Conservation (phyloP, 495 filamentous ascomycete genomes). For the Copromyces sp. region DNA sequence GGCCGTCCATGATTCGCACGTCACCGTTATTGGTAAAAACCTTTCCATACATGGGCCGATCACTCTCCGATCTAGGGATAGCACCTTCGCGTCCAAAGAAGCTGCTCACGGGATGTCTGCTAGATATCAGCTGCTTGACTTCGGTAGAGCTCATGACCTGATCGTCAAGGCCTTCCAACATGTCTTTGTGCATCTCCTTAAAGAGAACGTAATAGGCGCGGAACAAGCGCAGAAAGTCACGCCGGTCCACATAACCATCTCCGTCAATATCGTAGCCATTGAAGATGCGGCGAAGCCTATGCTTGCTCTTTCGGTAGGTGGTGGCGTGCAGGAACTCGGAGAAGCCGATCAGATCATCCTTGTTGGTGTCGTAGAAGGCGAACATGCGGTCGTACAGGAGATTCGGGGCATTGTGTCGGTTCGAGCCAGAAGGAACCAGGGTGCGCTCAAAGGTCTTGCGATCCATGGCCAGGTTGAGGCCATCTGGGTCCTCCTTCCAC, state of each 20-base stretch:
- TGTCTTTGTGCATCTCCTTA: slow-evolving; percentile 73
- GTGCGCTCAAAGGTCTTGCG: slow-evolving; percentile 83
- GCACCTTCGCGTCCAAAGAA: slow-evolving; percentile 51
- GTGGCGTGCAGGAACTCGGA: slow-evolving; percentile 80
- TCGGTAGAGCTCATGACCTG: slow-evolving; percentile 62
- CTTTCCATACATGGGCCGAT: slow-evolving; percentile 56
- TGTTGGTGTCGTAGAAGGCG: slow-evolving; percentile 86
- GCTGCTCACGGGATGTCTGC: slow-evolving; percentile 71
- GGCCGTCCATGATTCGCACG: slow-evolving; percentile 46
- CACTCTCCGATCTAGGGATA: slow-evolving; percentile 49
- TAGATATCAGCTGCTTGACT: slow-evolving; percentile 60
- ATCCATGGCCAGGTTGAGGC: slow-evolving; percentile 74
- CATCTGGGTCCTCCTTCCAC: slow-evolving; percentile 73
- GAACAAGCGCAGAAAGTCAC: slow-evolving; percentile 89
- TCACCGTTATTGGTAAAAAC: slow-evolving; percentile 47
- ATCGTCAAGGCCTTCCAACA: slow-evolving; percentile 72
- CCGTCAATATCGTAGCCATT: slow-evolving; percentile 83
- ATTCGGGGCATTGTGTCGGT: slow-evolving; percentile 67
- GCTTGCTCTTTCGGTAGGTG: slow-evolving; percentile 69
- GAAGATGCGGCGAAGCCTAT: slow-evolving; percentile 67
- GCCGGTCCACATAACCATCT: slow-evolving; percentile 78
- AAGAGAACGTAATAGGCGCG: slow-evolving; percentile 79
- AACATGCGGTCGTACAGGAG: slow-evolving; percentile 94
- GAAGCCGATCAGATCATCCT: slow-evolving; percentile 85
- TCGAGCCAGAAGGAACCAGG: slow-evolving; percentile 72